Percentiles rank a stretch among this genome's conserved stretches.
phyloP scores from a whole-genome alignment of 2,329 filamentous ascomycete genomes.

The Aspergillus sp. region DNA sequence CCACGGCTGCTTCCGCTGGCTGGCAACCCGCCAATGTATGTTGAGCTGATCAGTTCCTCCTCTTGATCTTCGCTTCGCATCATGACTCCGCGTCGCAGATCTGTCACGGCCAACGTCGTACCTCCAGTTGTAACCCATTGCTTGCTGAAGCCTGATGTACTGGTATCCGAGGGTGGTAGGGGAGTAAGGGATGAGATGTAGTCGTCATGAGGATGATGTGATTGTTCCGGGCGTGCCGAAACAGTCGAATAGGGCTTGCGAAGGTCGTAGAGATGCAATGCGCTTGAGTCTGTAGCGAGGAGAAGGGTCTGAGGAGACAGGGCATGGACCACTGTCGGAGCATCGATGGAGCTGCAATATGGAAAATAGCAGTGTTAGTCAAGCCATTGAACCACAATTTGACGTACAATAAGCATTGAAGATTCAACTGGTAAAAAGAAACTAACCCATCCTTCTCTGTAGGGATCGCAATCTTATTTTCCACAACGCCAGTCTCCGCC shows the following conservation, averaged over 20 bases:
- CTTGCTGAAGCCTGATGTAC: constrained; percentile 82
- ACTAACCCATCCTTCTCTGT: constrained; percentile 35
- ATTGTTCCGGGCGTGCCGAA: constrained; percentile 62
- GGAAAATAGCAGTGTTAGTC: constrained; percentile 3
- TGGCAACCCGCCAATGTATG: constrained; percentile 69
- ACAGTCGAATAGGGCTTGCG: constrained; percentile 53
- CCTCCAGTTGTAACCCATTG: constrained; percentile 94
- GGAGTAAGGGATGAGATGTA: constrained; percentile 85
- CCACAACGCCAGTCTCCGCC: constrained; percentile 57
- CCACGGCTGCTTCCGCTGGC: constrained; percentile 62
- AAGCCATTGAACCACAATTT: constrained; percentile 5
- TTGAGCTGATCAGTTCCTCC: constrained; percentile 78
- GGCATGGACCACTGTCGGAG: constrained; percentile 72
- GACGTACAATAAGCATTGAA: neutral
- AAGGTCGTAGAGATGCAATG: constrained; percentile 80
- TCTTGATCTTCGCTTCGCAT: constrained; percentile 91
- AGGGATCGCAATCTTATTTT: constrained; percentile 76
- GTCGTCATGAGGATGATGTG: constrained; percentile 81
- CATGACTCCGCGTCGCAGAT: constrained; percentile 77
- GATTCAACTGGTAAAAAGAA: constrained; percentile 4
- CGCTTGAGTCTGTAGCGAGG: constrained; percentile 82
- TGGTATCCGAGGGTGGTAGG: constrained; percentile 69
- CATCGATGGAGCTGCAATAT: constrained; percentile 51
- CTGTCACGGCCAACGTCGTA: constrained; percentile 82
- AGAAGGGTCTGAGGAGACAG: constrained; percentile 84